Conservation (phyloP, 2,329 filamentous ascomycete species). For the Colletotrichum scovillei region DNA sequence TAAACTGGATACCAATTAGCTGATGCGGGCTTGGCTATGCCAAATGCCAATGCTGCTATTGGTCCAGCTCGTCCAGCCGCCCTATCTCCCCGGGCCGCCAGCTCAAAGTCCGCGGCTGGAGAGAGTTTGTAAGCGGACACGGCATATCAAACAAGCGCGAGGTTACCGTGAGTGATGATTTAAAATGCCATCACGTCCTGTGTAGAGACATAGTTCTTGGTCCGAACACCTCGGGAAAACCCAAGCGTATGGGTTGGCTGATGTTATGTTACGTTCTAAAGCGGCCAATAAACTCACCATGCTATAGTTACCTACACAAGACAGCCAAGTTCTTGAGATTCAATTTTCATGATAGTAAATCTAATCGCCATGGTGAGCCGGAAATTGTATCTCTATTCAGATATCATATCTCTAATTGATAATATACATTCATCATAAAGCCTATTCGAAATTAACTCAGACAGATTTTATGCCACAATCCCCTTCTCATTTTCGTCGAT, state of each 20-base stretch:
- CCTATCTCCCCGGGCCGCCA: neutral
- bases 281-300: neutral
- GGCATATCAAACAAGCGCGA: neutral
- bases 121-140: neutral
- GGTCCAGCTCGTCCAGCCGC: neutral
- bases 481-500: too few species aligned
- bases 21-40: neutral
- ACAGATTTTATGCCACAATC: too few species aligned
- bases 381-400: too few species aligned
- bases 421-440: too few species aligned
- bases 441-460: too few species aligned
- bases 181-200: neutral
- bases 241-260: too few species aligned
- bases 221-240: neutral
- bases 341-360: too few species aligned
- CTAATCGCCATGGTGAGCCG: too few species aligned
- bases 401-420: too few species aligned
- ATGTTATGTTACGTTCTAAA: neutral
- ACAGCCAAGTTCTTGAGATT: too few species aligned
- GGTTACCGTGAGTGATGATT: neutral
- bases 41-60: neutral
- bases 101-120: neutral
- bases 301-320: neutral
- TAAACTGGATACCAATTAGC: neutral
- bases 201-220: neutral